These are phyloP conservation scores for Lithospermum erythrorhizon DNA, from an alignment of 257 asterid genomes.

Conservation along the genomic window DNA sequence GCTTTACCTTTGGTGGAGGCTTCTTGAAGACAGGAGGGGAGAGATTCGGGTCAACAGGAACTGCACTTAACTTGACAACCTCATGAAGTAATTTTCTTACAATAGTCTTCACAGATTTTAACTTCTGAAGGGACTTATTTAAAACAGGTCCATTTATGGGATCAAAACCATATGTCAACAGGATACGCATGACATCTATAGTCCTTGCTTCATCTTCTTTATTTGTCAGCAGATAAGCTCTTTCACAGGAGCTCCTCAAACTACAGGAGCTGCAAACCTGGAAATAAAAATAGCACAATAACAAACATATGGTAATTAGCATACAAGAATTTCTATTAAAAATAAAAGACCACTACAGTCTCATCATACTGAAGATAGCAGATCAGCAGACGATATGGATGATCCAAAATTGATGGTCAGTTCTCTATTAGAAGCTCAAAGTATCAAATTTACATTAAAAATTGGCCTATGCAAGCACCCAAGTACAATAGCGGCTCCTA, in stretches of 20 bases:
- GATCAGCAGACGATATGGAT: too few species aligned
- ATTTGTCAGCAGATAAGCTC: constrained; percentile 76
- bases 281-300: constrained; percentile 7
- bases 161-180: constrained; percentile 77
- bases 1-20: constrained; percentile 93
- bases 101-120: constrained; percentile 62
- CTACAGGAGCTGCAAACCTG: constrained; percentile 98
- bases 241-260: constrained; percentile 82
- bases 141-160: constrained; percentile 51
- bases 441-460: too few species aligned
- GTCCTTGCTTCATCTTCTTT: constrained; percentile 95
- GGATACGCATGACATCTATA: constrained; percentile 77
- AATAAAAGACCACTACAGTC: too few species aligned
- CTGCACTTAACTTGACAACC: constrained; percentile 87
- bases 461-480: too few species aligned
- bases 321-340: not conserved
- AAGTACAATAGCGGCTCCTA: too few species aligned
- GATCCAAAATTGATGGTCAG: too few species aligned
- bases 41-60: constrained; percentile 91
- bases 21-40: constrained; percentile 72
- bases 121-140: constrained; percentile 56
- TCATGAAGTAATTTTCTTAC: constrained; percentile 76
- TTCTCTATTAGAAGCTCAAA: too few species aligned
- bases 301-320: not conserved
- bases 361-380: too few species aligned